Conservation (phyloP, 2,329 filamentous ascomycete genomes). For the Immersiporthe knoxdaviesiana region DNA sequence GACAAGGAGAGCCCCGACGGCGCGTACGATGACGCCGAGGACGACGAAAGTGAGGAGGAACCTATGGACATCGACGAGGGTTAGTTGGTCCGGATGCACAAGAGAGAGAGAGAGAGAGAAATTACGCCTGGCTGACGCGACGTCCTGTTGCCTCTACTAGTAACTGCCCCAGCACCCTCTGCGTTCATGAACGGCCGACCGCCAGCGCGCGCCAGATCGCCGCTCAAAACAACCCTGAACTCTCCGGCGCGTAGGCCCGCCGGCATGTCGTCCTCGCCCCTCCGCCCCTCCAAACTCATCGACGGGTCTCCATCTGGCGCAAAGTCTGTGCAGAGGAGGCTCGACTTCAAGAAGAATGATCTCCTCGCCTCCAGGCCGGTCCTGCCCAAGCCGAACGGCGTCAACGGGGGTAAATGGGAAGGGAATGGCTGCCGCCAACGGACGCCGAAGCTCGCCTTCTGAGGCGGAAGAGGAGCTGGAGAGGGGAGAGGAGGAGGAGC, state of each 20-base stretch:
- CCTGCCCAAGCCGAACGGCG: slow-evolving; percentile 38
- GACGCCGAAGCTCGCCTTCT: slow-evolving; percentile 24
- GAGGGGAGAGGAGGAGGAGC: slow-evolving; percentile 34
- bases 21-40: slow-evolving; percentile 40
- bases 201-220: slow-evolving; percentile 57
- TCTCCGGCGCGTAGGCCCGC: slow-evolving; percentile 67
- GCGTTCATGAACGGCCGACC: slow-evolving; percentile 55
- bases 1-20: slow-evolving; percentile 51
- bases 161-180: slow-evolving; percentile 56
- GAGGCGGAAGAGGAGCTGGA: slow-evolving; percentile 38
- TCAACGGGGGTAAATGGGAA: slow-evolving; percentile 31
- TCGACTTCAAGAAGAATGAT: slow-evolving; percentile 53
- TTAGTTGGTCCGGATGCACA: slow-evolving; percentile 36
- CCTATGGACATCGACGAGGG: slow-evolving; percentile 51
- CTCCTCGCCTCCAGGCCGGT: slow-evolving; percentile 31
- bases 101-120: not conserved
- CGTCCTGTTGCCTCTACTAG: slow-evolving; percentile 41
- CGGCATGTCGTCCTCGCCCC: slow-evolving; percentile 55
- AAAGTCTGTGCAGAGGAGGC: slow-evolving; percentile 53
- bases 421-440: slow-evolving; percentile 26
- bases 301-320: slow-evolving; percentile 34
- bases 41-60: slow-evolving; percentile 45
- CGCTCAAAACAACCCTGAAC: slow-evolving; percentile 63
- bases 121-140: not conserved
- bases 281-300: slow-evolving; percentile 33